Evolutionary conservation across 1,284 basidiomycete species (phyloP).

Genomic region (Malassezia nana): DNA sequence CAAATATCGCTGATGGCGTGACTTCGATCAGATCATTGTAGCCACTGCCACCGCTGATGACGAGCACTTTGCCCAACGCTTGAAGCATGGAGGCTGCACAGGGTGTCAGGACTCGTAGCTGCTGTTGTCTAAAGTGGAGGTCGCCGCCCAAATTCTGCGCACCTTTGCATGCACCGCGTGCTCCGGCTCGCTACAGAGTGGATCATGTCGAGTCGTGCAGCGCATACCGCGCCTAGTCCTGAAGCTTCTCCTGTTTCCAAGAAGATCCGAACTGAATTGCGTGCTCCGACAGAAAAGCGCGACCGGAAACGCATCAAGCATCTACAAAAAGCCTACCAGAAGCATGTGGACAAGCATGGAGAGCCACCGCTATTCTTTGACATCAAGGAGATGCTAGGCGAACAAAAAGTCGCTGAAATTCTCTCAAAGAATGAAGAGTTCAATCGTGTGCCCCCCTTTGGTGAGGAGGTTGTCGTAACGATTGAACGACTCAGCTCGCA

Average conservation of each 20-base stretch:
- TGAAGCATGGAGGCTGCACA: background rate
- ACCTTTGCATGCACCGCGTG: background rate
- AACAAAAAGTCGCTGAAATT: slow-evolving; percentile 27
- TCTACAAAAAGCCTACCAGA: slow-evolving; percentile 34
- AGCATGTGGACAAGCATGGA: slow-evolving; percentile 35
- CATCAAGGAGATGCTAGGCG: slow-evolving; percentile 34
- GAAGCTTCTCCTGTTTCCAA: background rate
- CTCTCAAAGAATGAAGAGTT: slow-evolving; percentile 29
- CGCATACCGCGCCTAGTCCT: slow-evolving; percentile 3
- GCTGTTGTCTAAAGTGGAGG: background rate
- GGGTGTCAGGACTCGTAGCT: background rate
- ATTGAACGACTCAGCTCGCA: slow-evolving; percentile 42
- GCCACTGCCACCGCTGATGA: slow-evolving; percentile 53
- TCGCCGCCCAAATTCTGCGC: background rate
- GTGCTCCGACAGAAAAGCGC: slow-evolving; percentile 15
- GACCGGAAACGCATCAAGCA: slow-evolving; percentile 29
- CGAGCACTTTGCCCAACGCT: slow-evolving; percentile 31
- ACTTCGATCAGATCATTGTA: slow-evolving; percentile 53
- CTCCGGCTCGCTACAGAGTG: background rate
- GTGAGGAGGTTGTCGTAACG: slow-evolving; percentile 24
- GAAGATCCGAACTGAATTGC: background rate
- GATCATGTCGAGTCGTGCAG: background rate
- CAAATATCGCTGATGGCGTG: slow-evolving; percentile 50
- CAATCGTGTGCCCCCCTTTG: slow-evolving; percentile 25
- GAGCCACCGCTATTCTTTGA: slow-evolving; percentile 43